These are phyloP conservation scores for Paraurostyla sp. DNA, from an alignment of 73 alveolate species.

Conservation along the genomic window DNA sequence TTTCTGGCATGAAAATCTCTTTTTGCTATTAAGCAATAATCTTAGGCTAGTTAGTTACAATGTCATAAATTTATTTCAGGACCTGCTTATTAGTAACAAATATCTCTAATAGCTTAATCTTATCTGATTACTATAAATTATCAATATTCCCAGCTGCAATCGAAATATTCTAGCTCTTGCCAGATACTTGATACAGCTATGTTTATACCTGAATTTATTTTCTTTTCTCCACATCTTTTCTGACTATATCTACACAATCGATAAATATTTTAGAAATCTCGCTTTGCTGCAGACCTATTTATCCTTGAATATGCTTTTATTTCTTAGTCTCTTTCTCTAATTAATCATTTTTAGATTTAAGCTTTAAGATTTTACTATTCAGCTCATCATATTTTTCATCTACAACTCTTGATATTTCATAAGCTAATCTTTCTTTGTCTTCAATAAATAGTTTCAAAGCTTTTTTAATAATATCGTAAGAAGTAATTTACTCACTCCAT, in stretches of 20 bases:
- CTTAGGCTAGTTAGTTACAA: not conserved
- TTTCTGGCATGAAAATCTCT: not conserved
- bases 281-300: not conserved
- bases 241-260: constrained; percentile 41
- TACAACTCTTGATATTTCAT: not conserved
- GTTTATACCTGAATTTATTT: not conserved
- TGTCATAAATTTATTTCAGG: not conserved
- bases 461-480: not conserved
- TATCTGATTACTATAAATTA: not conserved
- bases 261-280: not conserved
- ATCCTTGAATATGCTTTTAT: not conserved
- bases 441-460: not conserved
- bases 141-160: not conserved
- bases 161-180: not conserved
- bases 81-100: not conserved
- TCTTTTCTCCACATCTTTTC: constrained; percentile 45
- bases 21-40: not conserved
- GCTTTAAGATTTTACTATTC: not conserved
- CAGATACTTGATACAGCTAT: not conserved
- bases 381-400: constrained; percentile 27
- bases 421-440: constrained; percentile 38
- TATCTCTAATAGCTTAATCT: not conserved
- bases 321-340: not conserved
- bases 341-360: not conserved
- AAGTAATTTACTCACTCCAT: not conserved